Evolutionary conservation across 768 basidiomycete species (phyloP).

Genomic region (Coprinopsis strossmayeri): DNA sequence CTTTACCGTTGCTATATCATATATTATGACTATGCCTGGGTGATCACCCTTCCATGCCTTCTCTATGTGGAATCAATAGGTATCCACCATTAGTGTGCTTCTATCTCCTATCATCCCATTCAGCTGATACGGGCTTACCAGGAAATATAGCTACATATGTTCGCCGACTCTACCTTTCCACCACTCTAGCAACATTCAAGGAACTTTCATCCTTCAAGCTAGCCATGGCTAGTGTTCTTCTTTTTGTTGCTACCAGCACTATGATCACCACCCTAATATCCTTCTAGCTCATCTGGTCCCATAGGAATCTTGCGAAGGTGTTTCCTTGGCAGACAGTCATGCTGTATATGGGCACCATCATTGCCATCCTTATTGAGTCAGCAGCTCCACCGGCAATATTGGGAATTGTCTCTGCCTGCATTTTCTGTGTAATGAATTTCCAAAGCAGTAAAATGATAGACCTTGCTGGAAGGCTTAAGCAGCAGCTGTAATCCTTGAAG

Average conservation of each 20-base stretch:
- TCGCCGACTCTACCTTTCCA: too few relatives aligned
- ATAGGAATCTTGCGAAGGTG: not conserved
- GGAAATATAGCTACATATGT: too few relatives aligned
- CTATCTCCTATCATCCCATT: not conserved
- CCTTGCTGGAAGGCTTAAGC: not conserved
- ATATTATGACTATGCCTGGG: not conserved
- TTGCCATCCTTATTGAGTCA: constrained; percentile 6
- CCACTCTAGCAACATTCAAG: too few relatives aligned
- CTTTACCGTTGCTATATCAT: constrained; percentile 1
- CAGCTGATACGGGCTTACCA: too few relatives aligned
- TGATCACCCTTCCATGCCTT: not conserved
- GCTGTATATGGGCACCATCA: not conserved
- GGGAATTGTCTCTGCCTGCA: not conserved
- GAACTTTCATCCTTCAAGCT: not conserved
- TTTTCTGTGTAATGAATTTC: not conserved
- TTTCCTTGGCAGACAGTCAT: not conserved
- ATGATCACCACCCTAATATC: constrained; percentile 6
- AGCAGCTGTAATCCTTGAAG: too few relatives aligned
- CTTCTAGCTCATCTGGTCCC: not conserved
- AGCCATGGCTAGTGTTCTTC: not conserved
- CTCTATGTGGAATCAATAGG: too few relatives aligned
- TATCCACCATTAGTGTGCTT: not conserved
- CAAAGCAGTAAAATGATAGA: not conserved
- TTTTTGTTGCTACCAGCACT: not conserved
- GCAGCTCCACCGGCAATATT: constrained; percentile 2